Conservation (phyloP, 2,329 filamentous ascomycete genomes). For the Fusarium luffae region DNA sequence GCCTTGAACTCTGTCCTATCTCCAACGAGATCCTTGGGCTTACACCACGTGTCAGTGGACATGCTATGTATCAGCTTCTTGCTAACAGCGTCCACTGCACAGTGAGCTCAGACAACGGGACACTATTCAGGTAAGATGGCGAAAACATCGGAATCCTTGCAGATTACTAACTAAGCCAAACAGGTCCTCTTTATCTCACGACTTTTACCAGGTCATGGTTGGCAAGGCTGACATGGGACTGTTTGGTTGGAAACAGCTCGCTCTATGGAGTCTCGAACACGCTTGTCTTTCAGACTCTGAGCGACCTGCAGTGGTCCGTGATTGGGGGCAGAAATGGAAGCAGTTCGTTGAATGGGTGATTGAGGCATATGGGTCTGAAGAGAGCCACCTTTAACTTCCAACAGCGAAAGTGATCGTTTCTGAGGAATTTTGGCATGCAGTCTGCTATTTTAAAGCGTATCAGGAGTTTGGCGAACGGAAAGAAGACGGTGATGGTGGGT, state of each 20-base stretch:
- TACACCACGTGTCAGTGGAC: slow-evolving; percentile 71
- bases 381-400: background rate
- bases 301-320: slow-evolving; percentile 48
- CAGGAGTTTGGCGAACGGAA: slow-evolving; percentile 23
- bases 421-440: background rate
- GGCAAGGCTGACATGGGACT: slow-evolving; percentile 74
- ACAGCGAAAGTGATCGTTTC: background rate
- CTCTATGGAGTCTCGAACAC: slow-evolving; percentile 71
- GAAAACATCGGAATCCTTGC: background rate
- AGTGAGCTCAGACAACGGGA: slow-evolving; percentile 79
- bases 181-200: slow-evolving; percentile 77
- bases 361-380: slow-evolving; percentile 50
- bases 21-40: slow-evolving; percentile 81
- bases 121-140: slow-evolving; percentile 71
- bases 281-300: slow-evolving; percentile 63
- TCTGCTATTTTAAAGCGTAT: background rate
- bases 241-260: slow-evolving; percentile 76
- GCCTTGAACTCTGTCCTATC: slow-evolving; percentile 81
- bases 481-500: background rate
- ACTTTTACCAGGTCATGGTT: slow-evolving; percentile 81
- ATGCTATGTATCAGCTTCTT: slow-evolving; percentile 74
- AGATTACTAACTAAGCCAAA: background rate
- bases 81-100: slow-evolving; percentile 80
- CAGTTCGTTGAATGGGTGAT: slow-evolving; percentile 67
- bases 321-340: slow-evolving; percentile 69